phyloP scores from a whole-genome alignment of 148 eudicot genomes.

The Amaranthus hypochondriacus region DNA sequence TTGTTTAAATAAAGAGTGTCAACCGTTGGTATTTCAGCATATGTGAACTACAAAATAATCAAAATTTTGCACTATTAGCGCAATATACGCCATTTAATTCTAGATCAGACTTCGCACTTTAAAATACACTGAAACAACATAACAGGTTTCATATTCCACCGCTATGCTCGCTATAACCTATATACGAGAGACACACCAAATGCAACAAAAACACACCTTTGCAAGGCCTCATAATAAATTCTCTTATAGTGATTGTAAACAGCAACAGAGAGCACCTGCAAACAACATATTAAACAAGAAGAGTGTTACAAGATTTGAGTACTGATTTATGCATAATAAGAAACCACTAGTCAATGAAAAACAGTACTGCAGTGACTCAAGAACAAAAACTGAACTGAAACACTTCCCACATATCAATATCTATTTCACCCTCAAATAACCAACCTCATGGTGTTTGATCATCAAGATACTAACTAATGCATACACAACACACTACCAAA shows the following conservation, averaged over 20 bases:
- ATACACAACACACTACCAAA: neutral
- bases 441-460: neutral
- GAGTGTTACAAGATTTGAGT: neutral
- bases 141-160: neutral
- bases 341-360: neutral
- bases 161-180: neutral
- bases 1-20: neutral
- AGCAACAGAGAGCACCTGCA: conserved; percentile 94
- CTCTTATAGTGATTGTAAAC: conserved; percentile 97
- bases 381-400: neutral
- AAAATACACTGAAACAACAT: neutral
- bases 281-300: conserved; percentile 6
- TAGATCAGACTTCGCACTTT: neutral
- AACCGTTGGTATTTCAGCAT: neutral
- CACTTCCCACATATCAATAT: neutral
- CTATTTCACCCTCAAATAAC: neutral
- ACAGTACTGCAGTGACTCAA: too few relatives aligned
- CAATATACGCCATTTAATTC: neutral
- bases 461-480: neutral
- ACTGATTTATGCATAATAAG: neutral
- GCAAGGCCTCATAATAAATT: conserved; percentile 67
- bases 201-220: conserved; percentile 45
- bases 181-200: neutral
- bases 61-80: neutral
- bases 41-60: neutral